Conservation (phyloP, 2,329 filamentous ascomycete genomes). For the Nemania diffusa region DNA sequence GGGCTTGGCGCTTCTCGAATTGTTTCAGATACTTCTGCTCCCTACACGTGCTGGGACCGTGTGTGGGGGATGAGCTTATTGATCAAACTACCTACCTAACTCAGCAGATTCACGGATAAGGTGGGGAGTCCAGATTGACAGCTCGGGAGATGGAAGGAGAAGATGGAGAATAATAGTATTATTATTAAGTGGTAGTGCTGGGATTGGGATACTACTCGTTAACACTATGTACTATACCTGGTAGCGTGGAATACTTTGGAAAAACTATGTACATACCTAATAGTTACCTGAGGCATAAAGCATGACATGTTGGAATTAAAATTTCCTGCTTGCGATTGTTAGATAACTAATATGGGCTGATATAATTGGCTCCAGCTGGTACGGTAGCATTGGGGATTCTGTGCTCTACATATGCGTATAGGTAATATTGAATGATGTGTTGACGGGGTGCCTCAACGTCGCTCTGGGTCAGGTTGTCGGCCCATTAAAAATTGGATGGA, state of each 20-base stretch:
- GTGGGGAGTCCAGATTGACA: slow-evolving; percentile 7
- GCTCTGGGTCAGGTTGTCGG: not conserved
- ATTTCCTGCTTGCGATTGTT: not conserved
- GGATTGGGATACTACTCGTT: slow-evolving; percentile 3
- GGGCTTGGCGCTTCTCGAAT: slow-evolving; percentile 31
- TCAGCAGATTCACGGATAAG: slow-evolving; percentile 22
- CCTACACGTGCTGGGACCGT: slow-evolving; percentile 14
- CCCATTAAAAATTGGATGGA: not conserved
- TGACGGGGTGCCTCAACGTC: not conserved
- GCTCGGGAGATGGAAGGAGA: not conserved
- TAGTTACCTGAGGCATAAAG: not conserved
- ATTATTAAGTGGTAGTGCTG: slow-evolving; percentile 22
- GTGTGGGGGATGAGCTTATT: not conserved
- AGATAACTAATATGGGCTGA: not conserved
- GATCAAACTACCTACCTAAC: slow-evolving; percentile 11
- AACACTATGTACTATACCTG: not conserved
- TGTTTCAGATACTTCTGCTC: slow-evolving; percentile 32
- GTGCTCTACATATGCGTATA: not conserved
- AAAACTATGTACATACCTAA: not conserved
- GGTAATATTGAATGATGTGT: not conserved
- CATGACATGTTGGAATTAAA: not conserved
- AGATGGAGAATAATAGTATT: slow-evolving; percentile 16
- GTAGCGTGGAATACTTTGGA: not conserved
- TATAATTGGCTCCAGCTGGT: not conserved
- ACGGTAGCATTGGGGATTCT: not conserved